These are phyloP conservation scores for Sapria himalayana DNA, from an alignment of 345 rosid genomes.

Conservation along the genomic window DNA sequence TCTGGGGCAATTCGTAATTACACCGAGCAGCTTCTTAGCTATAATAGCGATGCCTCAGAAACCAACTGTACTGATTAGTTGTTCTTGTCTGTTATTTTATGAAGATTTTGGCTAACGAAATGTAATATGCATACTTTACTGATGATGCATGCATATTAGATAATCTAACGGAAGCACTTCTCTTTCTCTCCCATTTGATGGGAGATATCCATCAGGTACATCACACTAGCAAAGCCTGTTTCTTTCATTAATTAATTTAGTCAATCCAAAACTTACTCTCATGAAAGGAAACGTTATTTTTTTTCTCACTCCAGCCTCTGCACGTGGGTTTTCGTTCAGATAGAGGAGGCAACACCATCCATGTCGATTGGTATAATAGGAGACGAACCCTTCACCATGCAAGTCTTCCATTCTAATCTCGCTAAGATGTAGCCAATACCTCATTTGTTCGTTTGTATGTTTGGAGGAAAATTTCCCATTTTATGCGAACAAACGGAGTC, in stretches of 20 bases:
- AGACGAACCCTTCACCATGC: slow-evolving; percentile 74
- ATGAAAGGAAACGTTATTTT: neutral
- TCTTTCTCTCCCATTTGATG: slow-evolving; percentile 66
- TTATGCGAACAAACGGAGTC: too few relatives aligned
- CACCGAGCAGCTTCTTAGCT: slow-evolving; percentile 68
- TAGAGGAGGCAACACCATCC: slow-evolving; percentile 64
- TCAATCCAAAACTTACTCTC: too few relatives aligned
- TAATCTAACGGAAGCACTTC: slow-evolving; percentile 80
- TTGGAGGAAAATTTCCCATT: too few relatives aligned
- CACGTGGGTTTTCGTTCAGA: slow-evolving; percentile 64
- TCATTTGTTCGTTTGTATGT: too few relatives aligned
- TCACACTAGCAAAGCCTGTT: too few relatives aligned
- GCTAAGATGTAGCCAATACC: too few relatives aligned
- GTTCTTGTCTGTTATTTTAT: neutral
- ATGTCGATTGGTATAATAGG: slow-evolving; percentile 70
- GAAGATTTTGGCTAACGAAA: neutral
- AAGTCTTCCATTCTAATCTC: slow-evolving; percentile 5
- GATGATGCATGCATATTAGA: slow-evolving; percentile 34
- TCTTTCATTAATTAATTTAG: too few relatives aligned
- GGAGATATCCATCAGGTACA: slow-evolving; percentile 95
- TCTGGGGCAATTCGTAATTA: slow-evolving; percentile 81
- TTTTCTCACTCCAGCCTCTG: slow-evolving; percentile 32
- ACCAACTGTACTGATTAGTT: slow-evolving; percentile 20
- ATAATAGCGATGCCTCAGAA: slow-evolving; percentile 17
- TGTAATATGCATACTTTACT: neutral